These are phyloP conservation scores for Epichloe uncinata DNA, from an alignment of 2,329 filamentous ascomycete species.

Conservation along the genomic window DNA sequence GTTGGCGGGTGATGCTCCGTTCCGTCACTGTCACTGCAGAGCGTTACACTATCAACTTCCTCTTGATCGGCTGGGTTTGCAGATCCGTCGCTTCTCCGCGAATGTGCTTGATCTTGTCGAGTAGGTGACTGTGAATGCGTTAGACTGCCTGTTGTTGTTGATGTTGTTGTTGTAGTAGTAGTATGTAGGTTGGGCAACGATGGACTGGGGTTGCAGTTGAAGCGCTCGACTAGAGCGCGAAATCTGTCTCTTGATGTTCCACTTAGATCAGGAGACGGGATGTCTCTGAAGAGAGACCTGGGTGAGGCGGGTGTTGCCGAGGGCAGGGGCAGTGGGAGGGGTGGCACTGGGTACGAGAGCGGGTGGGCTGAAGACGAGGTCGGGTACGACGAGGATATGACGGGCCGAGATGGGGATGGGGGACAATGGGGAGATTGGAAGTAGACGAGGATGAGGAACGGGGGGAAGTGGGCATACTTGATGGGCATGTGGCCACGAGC, in stretches of 20 bases:
- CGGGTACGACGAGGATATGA: background rate
- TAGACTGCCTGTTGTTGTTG: conserved; percentile 17
- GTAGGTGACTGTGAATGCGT: conserved; percentile 33
- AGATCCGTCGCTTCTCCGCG: conserved; percentile 14
- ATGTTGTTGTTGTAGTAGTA: background rate
- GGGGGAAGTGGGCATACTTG: conserved; percentile 34
- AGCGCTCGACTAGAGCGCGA: conserved; percentile 13
- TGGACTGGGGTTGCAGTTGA: conserved; percentile 11
- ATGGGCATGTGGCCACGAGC: conserved; percentile 40
- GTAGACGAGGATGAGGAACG: conserved; percentile 20
- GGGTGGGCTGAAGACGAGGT: too few species aligned
- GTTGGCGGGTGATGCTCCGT: background rate
- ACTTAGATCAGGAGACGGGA: conserved; percentile 7
- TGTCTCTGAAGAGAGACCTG: background rate
- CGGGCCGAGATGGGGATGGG: conserved; percentile 1
- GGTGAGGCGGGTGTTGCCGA: background rate
- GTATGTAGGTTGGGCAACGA: conserved; percentile 9
- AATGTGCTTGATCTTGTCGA: conserved; percentile 39
- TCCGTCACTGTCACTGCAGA: background rate
- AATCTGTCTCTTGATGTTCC: conserved; percentile 12
- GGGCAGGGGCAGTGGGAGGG: background rate
- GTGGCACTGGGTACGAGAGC: background rate
- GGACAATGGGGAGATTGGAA: conserved; percentile 8
- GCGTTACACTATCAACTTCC: conserved; percentile 26
- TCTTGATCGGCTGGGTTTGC: conserved; percentile 31